phyloP scores from a whole-genome alignment of 345 rosid species.

The Chamaenerion angustifolium region DNA sequence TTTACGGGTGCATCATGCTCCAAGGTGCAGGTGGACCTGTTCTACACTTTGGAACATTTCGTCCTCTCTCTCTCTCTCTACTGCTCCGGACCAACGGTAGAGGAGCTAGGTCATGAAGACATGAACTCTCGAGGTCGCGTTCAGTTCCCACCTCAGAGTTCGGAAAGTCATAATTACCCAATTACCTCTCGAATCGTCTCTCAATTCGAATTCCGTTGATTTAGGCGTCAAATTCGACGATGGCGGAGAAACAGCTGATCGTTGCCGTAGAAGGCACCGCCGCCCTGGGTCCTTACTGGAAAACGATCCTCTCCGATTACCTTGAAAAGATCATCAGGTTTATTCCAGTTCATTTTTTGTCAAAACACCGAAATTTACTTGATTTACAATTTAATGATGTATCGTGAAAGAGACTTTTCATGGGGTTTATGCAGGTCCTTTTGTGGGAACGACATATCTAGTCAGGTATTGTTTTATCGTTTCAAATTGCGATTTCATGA shows the following conservation, averaged over 20 bases:
- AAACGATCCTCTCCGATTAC: conserved; percentile 56
- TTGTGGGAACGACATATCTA: conserved; percentile 40
- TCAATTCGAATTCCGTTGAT: no score
- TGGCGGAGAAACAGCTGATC: conserved; percentile 77
- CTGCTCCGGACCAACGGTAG: no score
- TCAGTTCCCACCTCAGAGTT: no score
- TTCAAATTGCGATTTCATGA: not conserved
- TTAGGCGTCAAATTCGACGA: not conserved
- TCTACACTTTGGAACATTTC: no score
- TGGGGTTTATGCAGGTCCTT: conserved; percentile 44
- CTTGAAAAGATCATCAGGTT: conserved; percentile 84
- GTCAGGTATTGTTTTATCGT: conserved; percentile 40
- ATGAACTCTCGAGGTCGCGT: no score
- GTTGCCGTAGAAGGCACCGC: conserved; percentile 87
- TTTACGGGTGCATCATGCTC: no score
- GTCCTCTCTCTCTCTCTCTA: no score
- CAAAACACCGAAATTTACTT: not conserved
- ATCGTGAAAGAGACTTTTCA: not conserved
- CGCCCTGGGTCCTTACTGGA: conserved; percentile 87
- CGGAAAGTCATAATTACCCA: no score
- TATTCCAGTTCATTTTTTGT: not conserved
- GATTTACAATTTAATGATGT: conserved; percentile 12
- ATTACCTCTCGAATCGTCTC: no score
- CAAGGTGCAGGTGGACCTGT: no score
- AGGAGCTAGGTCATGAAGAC: no score